A percentile compares a stretch with the other conserved stretches of the same genome.
Conservation (phyloP, 306 rosid genomes). For the Acacia melanoxylon region DNA sequence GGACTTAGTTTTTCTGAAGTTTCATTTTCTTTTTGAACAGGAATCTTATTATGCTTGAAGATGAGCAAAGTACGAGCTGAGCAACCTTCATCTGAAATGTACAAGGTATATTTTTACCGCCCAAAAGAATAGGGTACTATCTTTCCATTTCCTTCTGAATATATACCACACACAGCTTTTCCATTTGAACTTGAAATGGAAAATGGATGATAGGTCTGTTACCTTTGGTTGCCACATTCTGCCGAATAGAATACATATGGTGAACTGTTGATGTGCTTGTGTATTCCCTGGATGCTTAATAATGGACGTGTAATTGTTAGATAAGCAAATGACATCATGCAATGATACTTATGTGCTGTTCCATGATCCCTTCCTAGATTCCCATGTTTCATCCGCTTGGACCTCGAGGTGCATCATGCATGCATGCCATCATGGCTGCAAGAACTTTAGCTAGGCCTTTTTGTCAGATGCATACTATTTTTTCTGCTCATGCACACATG, state of each 20-base stretch:
- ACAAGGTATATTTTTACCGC: slow-evolving; percentile 55
- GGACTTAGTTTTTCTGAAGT: slow-evolving; percentile 11
- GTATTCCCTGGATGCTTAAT: not conserved
- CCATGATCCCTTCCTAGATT: not conserved
- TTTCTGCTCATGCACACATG: not conserved
- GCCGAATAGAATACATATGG: not conserved
- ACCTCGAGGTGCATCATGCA: not conserved
- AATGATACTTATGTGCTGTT: not conserved
- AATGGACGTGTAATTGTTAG: not conserved
- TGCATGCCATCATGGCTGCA: slow-evolving; percentile 20
- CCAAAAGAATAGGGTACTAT: not conserved
- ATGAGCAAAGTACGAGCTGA: slow-evolving; percentile 93
- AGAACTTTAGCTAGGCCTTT: slow-evolving; percentile 17
- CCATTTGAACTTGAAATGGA: slow-evolving; percentile 1
- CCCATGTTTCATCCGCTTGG: slow-evolving; percentile 4
- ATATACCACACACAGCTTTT: slow-evolving; percentile 10
- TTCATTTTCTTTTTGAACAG: slow-evolving; percentile 39
- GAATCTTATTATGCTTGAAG: slow-evolving; percentile 73
- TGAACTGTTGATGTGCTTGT: not conserved
- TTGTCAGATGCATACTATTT: slow-evolving; percentile 3
- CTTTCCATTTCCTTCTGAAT: slow-evolving; percentile 6
- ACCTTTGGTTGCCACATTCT: not conserved
- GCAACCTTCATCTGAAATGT: slow-evolving; percentile 81
- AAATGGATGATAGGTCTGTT: slow-evolving; percentile 3
- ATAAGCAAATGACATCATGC: not conserved